phyloP scores from a whole-genome alignment of 164 flowering plant genomes.

The Vitis amurensis region DNA sequence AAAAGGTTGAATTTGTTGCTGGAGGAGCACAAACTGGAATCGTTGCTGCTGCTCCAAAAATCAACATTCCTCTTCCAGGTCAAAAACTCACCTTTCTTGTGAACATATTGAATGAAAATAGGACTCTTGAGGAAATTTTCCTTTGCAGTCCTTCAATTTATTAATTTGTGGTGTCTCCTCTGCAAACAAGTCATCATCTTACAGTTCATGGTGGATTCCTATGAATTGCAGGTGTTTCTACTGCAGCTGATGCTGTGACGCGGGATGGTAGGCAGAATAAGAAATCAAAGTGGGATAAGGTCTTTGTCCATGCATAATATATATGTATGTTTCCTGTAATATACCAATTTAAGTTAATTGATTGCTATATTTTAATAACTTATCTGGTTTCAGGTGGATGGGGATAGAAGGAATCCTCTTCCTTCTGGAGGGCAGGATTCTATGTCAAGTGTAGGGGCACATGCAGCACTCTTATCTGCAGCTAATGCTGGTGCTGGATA shows the following conservation, averaged over 20 bases:
- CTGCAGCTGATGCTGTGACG: conserved; percentile 42
- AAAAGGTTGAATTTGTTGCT: conserved; percentile 69
- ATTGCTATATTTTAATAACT: background rate
- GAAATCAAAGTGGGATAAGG: conserved; percentile 99
- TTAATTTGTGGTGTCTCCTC: conserved; percentile 2
- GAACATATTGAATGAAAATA: background rate
- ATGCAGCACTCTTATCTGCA: conserved; percentile 64
- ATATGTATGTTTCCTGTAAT: conserved; percentile 3
- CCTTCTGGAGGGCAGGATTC: conserved; percentile 55
- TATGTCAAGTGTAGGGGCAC: conserved; percentile 47
- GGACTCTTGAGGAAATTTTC: background rate
- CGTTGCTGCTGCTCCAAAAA: conserved; percentile 41
- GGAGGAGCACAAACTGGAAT: conserved; percentile 64
- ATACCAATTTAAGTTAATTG: background rate
- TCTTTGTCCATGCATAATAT: conserved; percentile 14
- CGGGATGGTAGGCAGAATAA: conserved; percentile 86
- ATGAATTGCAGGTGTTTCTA: conserved; percentile 39
- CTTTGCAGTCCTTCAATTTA: background rate
- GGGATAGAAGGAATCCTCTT: conserved; percentile 52
- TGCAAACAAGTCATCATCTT: background rate
- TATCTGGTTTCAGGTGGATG: conserved; percentile 61
- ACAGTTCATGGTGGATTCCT: background rate
- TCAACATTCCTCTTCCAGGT: conserved; percentile 65
- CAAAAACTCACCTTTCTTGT: background rate
- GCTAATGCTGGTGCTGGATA: conserved; percentile 85